Conservation (phyloP, 1,284 basidiomycete genomes). For the Rhodotorula sp. region DNA sequence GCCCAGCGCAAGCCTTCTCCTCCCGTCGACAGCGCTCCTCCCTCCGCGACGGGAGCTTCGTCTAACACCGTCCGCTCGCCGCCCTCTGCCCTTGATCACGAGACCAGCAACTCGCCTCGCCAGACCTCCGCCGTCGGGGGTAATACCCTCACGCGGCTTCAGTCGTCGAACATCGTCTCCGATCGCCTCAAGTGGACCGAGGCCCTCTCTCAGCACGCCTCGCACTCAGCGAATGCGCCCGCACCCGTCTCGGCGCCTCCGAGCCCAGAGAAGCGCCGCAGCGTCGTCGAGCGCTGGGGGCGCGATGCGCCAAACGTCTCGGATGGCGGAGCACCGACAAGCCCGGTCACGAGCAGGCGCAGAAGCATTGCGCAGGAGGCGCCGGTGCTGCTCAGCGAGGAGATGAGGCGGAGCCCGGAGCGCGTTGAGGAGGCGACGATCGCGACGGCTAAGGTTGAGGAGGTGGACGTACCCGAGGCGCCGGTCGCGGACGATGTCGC, state of each 20-base stretch:
- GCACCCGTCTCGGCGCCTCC: background rate
- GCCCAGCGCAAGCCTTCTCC: background rate
- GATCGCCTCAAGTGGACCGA: conserved; percentile 30
- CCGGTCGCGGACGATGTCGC: background rate
- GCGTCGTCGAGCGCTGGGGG: conserved; percentile 36
- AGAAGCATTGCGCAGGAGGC: background rate
- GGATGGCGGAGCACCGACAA: background rate
- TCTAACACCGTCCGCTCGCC: background rate
- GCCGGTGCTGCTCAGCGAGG: background rate
- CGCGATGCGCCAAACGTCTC: conserved; percentile 24
- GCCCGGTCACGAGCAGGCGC: background rate
- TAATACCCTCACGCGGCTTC: conserved; percentile 29
- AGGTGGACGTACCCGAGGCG: background rate
- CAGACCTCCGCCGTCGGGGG: background rate
- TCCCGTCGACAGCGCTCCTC: background rate
- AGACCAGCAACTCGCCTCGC: background rate
- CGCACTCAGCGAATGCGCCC: background rate
- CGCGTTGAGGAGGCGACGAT: background rate
- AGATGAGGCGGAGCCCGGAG: background rate
- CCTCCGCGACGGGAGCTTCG: background rate
- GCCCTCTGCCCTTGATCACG: background rate
- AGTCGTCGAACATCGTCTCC: conserved; percentile 24
- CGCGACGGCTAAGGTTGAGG: conserved; percentile 5
- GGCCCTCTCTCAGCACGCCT: background rate
- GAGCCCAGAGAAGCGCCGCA: conserved; percentile 26